Evolutionary conservation across 2,329 filamentous ascomycete genomes (phyloP).

Genomic region (Uncinocarpus reesii): DNA sequence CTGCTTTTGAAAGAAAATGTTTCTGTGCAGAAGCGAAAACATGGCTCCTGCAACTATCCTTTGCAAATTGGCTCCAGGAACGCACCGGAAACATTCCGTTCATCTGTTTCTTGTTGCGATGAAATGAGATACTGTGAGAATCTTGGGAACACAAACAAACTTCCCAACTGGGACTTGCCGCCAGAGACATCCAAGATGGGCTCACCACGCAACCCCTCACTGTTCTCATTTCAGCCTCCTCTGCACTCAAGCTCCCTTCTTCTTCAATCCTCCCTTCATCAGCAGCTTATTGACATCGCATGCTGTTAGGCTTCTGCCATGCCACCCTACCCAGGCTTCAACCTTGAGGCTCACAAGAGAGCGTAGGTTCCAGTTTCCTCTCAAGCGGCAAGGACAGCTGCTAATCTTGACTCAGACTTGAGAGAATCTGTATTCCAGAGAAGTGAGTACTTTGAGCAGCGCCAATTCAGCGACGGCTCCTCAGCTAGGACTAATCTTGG

Average conservation of each 20-base stretch:
- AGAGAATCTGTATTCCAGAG: constrained; percentile 24
- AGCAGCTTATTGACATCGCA: not conserved
- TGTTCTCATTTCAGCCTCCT: not conserved
- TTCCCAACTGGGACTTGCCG: not conserved
- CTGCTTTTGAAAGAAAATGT: too few species aligned
- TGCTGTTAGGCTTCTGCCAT: constrained; percentile 8
- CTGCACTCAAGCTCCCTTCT: not conserved
- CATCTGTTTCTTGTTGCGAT: too few species aligned
- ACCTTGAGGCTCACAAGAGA: constrained; percentile 20
- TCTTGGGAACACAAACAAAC: too few species aligned
- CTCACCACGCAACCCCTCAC: not conserved
- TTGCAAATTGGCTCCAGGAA: too few species aligned
- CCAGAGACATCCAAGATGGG: not conserved
- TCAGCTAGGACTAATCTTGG: not conserved
- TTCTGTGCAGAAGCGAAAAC: too few species aligned
- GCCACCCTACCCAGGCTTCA: constrained; percentile 20
- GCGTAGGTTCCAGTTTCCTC: constrained; percentile 17
- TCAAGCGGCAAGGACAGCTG: not conserved
- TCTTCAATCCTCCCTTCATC: not conserved
- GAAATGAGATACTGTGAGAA: too few species aligned
- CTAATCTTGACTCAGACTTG: constrained; percentile 20
- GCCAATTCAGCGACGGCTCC: not conserved
- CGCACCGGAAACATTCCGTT: too few species aligned
- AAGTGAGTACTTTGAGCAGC: constrained; percentile 22
- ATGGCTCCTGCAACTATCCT: too few species aligned